phyloP scores from a whole-genome alignment of 1,284 basidiomycete genomes.

The Neolentinus lepideus region DNA sequence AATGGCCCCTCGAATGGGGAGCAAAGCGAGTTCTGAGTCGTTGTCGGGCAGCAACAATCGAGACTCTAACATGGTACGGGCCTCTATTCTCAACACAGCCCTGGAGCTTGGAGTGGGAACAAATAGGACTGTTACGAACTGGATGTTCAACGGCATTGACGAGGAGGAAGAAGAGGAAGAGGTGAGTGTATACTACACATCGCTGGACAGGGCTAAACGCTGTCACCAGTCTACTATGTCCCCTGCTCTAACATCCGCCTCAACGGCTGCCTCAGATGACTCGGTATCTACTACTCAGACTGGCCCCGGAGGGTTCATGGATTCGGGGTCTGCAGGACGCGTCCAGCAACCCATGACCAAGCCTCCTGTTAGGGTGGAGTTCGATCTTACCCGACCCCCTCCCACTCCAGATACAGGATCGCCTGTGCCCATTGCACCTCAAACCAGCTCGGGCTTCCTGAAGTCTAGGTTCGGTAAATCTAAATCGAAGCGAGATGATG shows the following conservation, averaged over 20 bases:
- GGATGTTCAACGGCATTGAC: constrained; percentile 56
- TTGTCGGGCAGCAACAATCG: constrained; percentile 19
- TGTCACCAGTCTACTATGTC: constrained; percentile 10
- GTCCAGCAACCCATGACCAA: not conserved
- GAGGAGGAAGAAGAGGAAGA: constrained; percentile 43
- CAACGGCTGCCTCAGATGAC: constrained; percentile 24
- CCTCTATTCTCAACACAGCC: constrained; percentile 65
- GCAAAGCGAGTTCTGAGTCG: not conserved
- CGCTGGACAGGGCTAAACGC: not conserved
- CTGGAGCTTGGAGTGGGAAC: constrained; percentile 53
- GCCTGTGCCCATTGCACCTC: not conserved
- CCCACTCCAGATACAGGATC: not conserved
- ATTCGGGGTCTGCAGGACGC: not conserved
- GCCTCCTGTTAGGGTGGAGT: not conserved
- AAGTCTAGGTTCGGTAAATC: constrained; percentile 19
- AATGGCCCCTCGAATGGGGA: not conserved
- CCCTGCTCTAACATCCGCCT: constrained; percentile 26
- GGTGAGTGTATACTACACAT: not conserved
- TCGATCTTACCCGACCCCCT: constrained; percentile 3
- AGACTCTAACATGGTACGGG: constrained; percentile 49
- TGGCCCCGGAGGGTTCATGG: not conserved
- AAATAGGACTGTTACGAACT: constrained; percentile 49
- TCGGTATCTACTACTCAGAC: constrained; percentile 13
- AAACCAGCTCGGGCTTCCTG: constrained; percentile 27
- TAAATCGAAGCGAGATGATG: constrained; percentile 21